Base-by-base conservation (phyloP, 768 basidiomycete genomes). In the Hysterangium stoloniferum region DNA sequence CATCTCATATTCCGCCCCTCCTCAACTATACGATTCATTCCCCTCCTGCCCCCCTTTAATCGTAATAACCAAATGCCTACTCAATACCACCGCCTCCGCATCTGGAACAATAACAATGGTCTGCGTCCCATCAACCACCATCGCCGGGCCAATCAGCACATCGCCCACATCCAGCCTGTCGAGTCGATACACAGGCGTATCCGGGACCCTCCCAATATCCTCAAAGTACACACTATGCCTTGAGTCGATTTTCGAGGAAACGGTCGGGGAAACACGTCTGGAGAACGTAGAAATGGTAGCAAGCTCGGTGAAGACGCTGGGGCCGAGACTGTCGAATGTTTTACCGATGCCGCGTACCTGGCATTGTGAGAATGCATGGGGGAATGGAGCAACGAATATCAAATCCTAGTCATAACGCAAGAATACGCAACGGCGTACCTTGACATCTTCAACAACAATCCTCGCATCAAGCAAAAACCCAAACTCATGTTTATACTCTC, bases 51-150 rank as follows among this genome's bases (percentile, higher is more conserved):
- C 52, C 15, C 58, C 64, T 38, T 67, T 59, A 31, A 79, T 57
- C 1, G 70, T 73, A 56, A 79, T 71, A 40, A 73, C 72, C 66
- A 92, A 62, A 63, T 88, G 85, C 56, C 79, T 82, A 50, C 78
- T 81, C 42, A 82, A 77, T 50, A 89, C 60, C 6, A 84, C 68
- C 17, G 79, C 85, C 61, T 65, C 77, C 44, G 85, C 79, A 13
- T 75, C 79, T 0, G 89, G 86, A 19, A 91, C 79, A 4, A 98
- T 66, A 28, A 98, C 85, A 54, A 97, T 89, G 20, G 94, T 96
- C 70, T 96, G 95, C 19, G 94, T 97, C 57, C 89, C 74, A 65
- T 98, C 94, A 59, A 96, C 88, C 54, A 98, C 84, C 78, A 97
- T 84, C 31, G 92, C 90, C 7, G 95, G 93, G 6, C 94, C 95